Evolutionary conservation across 805 yeast species (phyloP).

Genomic region (Allodekkera sacchari): DNA sequence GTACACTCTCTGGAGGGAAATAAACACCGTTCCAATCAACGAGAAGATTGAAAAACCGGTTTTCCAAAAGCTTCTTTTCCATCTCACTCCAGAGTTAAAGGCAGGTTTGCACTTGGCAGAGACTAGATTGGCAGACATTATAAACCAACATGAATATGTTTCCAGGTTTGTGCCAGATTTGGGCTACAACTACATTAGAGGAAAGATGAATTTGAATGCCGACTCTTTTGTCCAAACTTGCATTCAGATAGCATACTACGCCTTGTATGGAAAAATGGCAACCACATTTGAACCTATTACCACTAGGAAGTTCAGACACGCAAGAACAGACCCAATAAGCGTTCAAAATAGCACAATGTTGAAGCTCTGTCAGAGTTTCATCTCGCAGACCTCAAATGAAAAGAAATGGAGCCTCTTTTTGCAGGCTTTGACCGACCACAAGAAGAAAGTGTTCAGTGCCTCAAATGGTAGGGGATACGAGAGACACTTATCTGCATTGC

Average conservation of each 20-base stretch:
- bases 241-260: constrained; percentile 46
- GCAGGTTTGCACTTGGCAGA: constrained; percentile 47
- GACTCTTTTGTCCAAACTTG: constrained; percentile 47
- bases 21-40: constrained; percentile 28
- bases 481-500: constrained; percentile 59
- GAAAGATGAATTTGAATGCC: constrained; percentile 33
- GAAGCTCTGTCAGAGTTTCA: constrained; percentile 52
- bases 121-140: constrained; percentile 49
- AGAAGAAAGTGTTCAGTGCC: constrained; percentile 38
- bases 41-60: constrained; percentile 29
- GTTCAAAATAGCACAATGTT: constrained; percentile 48
- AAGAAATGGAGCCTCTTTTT: constrained; percentile 43
- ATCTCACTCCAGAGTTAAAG: constrained; percentile 36
- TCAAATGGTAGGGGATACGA: constrained; percentile 63
- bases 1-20: constrained; percentile 42
- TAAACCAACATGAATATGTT: constrained; percentile 49
- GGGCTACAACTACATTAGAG: constrained; percentile 27
- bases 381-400: constrained; percentile 40
- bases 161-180: constrained; percentile 23
- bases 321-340: constrained; percentile 64
- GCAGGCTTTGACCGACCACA: constrained; percentile 45
- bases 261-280: constrained; percentile 42
- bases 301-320: constrained; percentile 56
- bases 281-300: constrained; percentile 42
- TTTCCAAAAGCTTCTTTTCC: constrained; percentile 24